Conservation (phyloP, 805 yeast genomes). For the Nakazawaea molendinolei region DNA sequence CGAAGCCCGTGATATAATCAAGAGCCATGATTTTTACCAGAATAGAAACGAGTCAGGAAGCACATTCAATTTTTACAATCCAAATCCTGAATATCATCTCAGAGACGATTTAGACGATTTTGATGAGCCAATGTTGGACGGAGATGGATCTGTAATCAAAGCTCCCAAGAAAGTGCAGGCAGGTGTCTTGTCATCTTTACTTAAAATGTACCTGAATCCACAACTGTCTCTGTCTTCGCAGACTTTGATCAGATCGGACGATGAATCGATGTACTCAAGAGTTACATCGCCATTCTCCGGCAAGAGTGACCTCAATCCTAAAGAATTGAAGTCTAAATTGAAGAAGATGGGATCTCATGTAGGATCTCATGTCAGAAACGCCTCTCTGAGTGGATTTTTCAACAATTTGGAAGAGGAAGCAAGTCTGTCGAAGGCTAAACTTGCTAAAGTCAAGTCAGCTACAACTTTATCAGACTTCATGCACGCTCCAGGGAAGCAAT, state of each 20-base stretch:
- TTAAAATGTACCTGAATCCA: slow-evolving; percentile 58
- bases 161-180: slow-evolving; percentile 68
- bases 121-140: slow-evolving; percentile 7
- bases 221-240: slow-evolving; percentile 13
- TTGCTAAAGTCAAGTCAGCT: slow-evolving; percentile 2
- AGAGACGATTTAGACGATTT: slow-evolving; percentile 25
- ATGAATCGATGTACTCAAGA: slow-evolving; percentile 16
- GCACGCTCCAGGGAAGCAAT: slow-evolving; percentile 11
- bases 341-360: slow-evolving; percentile 13
- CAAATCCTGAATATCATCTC: slow-evolving; percentile 30
- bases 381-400: slow-evolving; percentile 5
- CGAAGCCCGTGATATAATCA: slow-evolving; percentile 51
- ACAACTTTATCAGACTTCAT: slow-evolving; percentile 11
- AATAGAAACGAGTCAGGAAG: slow-evolving; percentile 14
- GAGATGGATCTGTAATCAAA: slow-evolving; percentile 38
- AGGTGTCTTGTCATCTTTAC: slow-evolving; percentile 77
- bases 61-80: slow-evolving; percentile 13
- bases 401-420: slow-evolving; percentile 16
- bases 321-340: slow-evolving; percentile 16
- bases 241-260: slow-evolving; percentile 14
- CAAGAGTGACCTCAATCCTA: slow-evolving; percentile 14
- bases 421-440: slow-evolving; percentile 4
- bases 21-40: slow-evolving; percentile 34
- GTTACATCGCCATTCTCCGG: neutral
- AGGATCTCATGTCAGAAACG: slow-evolving; percentile 3